Conservation (phyloP, 2,329 filamentous ascomycete species). For the Alternaria novae-zelandiae region DNA sequence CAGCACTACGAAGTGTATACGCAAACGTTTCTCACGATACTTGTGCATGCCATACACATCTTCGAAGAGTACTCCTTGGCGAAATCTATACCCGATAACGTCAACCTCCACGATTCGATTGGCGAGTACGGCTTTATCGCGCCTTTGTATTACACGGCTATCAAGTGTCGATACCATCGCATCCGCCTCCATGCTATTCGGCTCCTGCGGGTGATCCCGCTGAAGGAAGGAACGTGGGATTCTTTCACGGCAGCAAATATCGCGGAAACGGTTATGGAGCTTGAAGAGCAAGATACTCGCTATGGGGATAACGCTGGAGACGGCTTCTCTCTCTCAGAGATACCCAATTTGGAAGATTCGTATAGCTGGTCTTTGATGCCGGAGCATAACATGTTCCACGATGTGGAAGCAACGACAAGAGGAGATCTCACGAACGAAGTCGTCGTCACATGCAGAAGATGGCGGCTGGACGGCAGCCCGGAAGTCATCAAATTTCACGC, state of each 20-base stretch:
- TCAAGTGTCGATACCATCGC: conserved; percentile 55
- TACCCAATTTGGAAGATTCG: not conserved
- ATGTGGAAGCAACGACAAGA: not conserved
- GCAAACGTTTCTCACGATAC: conserved; percentile 14
- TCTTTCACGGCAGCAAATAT: conserved; percentile 8
- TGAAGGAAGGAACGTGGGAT: conserved; percentile 56
- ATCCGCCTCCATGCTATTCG: conserved; percentile 51
- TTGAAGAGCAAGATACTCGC: not conserved
- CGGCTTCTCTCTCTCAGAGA: not conserved
- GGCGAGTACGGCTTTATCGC: conserved; percentile 25
- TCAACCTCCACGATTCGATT: conserved; percentile 4
- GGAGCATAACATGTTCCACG: conserved; percentile 1
- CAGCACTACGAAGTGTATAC: conserved; percentile 30
- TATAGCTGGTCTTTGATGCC: not conserved
- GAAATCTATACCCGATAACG: not conserved
- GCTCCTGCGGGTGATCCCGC: conserved; percentile 36
- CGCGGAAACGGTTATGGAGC: conserved; percentile 6
- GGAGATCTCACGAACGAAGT: not conserved
- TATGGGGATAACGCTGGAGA: not conserved
- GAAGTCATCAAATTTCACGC: not conserved
- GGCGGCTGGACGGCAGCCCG: not conserved
- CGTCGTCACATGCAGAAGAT: conserved; percentile 1
- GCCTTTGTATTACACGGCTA: conserved; percentile 30
- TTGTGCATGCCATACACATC: conserved; percentile 8
- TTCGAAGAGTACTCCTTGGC: not conserved